Evolutionary conservation across 1,284 basidiomycete genomes (phyloP).

Genomic region (Jaminaea rosea): DNA sequence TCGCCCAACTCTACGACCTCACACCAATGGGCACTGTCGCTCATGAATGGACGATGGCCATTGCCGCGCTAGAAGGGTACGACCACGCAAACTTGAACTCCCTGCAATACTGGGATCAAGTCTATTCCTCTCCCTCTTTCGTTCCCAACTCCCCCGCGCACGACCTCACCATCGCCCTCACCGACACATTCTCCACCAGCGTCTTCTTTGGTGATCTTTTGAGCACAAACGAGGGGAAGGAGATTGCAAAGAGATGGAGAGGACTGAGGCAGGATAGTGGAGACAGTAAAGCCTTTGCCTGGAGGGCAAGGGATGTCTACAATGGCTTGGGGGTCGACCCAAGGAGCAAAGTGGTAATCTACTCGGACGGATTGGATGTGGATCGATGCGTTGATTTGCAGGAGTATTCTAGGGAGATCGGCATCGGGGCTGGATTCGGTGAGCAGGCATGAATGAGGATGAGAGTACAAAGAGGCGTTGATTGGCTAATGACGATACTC

Average conservation of each 20-base stretch:
- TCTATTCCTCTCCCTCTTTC: slow-evolving; percentile 40
- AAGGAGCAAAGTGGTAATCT: slow-evolving; percentile 36
- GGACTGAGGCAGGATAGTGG: slow-evolving; percentile 42
- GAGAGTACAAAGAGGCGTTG: neutral
- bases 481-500: neutral
- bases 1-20: slow-evolving; percentile 31
- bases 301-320: slow-evolving; percentile 27
- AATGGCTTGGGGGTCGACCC: slow-evolving; percentile 31
- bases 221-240: slow-evolving; percentile 16
- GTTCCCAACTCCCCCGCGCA: slow-evolving; percentile 29
- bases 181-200: slow-evolving; percentile 41
- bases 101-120: slow-evolving; percentile 37
- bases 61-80: slow-evolving; percentile 39
- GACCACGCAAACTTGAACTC: slow-evolving; percentile 28
- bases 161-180: slow-evolving; percentile 44
- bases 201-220: slow-evolving; percentile 44
- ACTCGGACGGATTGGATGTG: slow-evolving; percentile 37
- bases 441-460: neutral
- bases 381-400: slow-evolving; percentile 30
- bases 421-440: slow-evolving; percentile 40
- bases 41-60: slow-evolving; percentile 46
- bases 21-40: slow-evolving; percentile 41
- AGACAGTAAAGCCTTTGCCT: slow-evolving; percentile 33
- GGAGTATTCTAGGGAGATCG: slow-evolving; percentile 21
- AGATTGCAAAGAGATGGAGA: slow-evolving; percentile 37